Base-by-base conservation (phyloP, 495 filamentous ascomycete genomes). In the Penicillium soppii region DNA sequence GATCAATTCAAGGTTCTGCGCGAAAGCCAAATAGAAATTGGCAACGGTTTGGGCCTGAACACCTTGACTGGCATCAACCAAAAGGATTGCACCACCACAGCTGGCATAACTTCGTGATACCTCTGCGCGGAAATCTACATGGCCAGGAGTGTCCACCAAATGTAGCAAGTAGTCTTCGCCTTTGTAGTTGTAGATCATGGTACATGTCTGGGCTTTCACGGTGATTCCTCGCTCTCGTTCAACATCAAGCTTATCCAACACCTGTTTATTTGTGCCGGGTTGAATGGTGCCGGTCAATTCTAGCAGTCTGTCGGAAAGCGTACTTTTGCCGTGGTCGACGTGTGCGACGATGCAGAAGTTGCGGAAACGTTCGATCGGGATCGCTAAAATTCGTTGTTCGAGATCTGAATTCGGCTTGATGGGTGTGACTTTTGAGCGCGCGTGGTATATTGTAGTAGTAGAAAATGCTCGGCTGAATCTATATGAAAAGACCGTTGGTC, bases 331-430 rank as follows among this genome's bases (percentile, higher is more conserved):
- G 85, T 98, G 94, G 70, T 98, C 94, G 69, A 98, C 95, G 68
- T 98, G 94, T 5, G 94, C 94, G 46, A 98, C 94, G 62, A 98
- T 97, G 65, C 94, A 98, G 65, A 98, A 81, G 66, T 98, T 98
- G 30, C 94, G 86, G 67, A 90, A 98, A 15, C 92, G 86, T 23
- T 91, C 87, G 54, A 97, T 82, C 4, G 94, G 94, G 52, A 98
- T 96, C 1, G 80, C 85, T 8, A 87, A 77, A 45, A 98, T 97
- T 57, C 94, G 80, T 33, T 73, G 72, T 67, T 97, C 94, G 15
- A 96, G 78, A 25, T 86, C 84, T 4, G 75, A 63, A 8, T 75
- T 53, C 2, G 57, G 59, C 41, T 56, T 63, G 1, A 48, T 56
- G 1, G 53, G 21, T 3, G 47, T 22, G 5, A 43, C 50, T 23